phyloP scores from a whole-genome alignment of 495 filamentous ascomycete genomes.

The Penicillium malachiteum region DNA sequence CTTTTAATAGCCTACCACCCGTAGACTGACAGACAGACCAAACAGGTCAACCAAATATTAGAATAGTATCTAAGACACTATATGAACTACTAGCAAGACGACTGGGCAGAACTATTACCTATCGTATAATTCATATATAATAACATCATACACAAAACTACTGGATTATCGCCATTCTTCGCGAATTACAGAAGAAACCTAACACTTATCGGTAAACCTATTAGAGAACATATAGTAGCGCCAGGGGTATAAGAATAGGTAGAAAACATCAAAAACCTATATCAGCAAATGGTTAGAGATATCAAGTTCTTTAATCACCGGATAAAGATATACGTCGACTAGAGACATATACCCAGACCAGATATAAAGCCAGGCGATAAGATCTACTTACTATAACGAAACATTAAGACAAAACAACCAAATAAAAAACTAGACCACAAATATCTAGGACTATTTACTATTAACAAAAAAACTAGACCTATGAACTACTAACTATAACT shows the following conservation, averaged over 20 bases:
- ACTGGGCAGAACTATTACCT: slow-evolving; percentile 26
- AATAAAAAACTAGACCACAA: slow-evolving; percentile 8
- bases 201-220: not conserved
- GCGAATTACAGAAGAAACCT: slow-evolving; percentile 11
- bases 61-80: slow-evolving; percentile 26
- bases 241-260: too few species aligned
- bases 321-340: not conserved
- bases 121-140: slow-evolving; percentile 30
- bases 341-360: not conserved
- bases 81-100: slow-evolving; percentile 25
- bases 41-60: slow-evolving; percentile 20
- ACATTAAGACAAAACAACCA: slow-evolving; percentile 8
- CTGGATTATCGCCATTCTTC: slow-evolving; percentile 19
- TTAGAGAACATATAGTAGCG: not conserved
- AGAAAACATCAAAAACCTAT: not conserved
- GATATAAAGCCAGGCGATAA: slow-evolving; percentile 2
- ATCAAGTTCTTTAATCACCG: too few species aligned
- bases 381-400: slow-evolving; percentile 2
- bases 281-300: not conserved
- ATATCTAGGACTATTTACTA: slow-evolving; percentile 8
- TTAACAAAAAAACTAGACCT: slow-evolving; percentile 8
- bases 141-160: not conserved
- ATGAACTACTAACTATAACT: slow-evolving; percentile 10
- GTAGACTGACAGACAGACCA: slow-evolving; percentile 29
- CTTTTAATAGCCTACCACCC: slow-evolving; percentile 28